A percentile compares a stretch with the other conserved stretches of the same genome.
phyloP scores from a whole-genome alignment of 2,329 filamentous ascomycete species.

The Neoscytalidium dimidiatum region DNA sequence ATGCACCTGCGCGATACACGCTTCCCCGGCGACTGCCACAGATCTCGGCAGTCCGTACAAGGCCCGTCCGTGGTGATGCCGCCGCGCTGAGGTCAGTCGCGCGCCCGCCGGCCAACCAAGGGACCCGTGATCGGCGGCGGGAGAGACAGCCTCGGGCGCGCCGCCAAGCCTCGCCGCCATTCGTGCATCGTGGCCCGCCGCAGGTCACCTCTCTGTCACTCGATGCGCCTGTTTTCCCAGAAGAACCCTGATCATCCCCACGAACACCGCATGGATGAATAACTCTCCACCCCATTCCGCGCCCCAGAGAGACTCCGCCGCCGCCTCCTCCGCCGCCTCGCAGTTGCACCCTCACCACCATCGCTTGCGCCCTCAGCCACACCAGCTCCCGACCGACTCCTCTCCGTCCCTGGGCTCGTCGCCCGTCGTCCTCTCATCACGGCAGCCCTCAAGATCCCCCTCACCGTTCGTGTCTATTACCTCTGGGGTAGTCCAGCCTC shows the following conservation, averaged over 20 bases:
- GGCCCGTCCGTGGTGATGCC: background rate
- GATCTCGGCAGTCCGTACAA: background rate
- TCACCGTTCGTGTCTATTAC: conserved; percentile 29
- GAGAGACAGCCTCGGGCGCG: conserved; percentile 8
- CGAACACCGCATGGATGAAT: conserved; percentile 20
- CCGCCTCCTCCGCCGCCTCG: background rate
- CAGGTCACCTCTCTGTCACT: conserved; percentile 16
- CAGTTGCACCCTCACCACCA: background rate
- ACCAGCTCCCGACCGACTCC: conserved; percentile 15
- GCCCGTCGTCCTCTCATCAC: conserved; percentile 28
- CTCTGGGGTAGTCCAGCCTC: conserved; percentile 21
- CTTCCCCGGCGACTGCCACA: background rate
- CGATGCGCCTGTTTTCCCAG: conserved; percentile 2
- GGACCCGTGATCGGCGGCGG: background rate
- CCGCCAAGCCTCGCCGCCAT: conserved; percentile 12
- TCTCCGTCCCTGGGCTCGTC: conserved; percentile 22
- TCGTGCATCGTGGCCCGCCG: conserved; percentile 6
- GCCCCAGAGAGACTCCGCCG: background rate
- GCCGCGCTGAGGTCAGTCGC: background rate
- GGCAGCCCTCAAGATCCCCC: conserved; percentile 28
- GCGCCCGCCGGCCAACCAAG: background rate
- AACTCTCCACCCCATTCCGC: conserved; percentile 10
- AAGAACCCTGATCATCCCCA: conserved; percentile 14
- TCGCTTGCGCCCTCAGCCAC: background rate
- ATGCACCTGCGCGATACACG: conserved; percentile 9